Conservation (phyloP, 768 basidiomycete species). For the Lactarius indigo region DNA sequence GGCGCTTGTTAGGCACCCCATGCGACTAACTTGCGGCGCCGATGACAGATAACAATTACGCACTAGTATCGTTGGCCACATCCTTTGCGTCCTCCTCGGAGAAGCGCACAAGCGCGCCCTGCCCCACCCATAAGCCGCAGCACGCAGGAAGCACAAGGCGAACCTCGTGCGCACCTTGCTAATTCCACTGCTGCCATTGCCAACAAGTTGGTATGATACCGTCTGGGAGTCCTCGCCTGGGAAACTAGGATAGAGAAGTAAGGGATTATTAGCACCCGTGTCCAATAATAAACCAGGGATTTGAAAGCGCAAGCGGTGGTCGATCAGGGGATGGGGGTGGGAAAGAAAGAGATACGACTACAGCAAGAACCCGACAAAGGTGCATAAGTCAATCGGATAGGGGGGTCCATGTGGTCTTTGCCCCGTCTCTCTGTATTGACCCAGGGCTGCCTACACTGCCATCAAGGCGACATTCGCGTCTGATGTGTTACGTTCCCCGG, state of each 20-base stretch:
- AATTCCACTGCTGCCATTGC: constrained; percentile 45
- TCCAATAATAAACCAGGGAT: background rate
- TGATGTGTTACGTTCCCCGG: background rate
- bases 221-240: constrained; percentile 48
- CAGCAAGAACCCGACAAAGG: background rate
- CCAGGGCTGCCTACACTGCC: background rate
- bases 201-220: constrained; percentile 60
- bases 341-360: background rate
- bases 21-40: background rate
- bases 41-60: constrained; percentile 27
- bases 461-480: background rate
- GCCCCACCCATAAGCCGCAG: background rate
- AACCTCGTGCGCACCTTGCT: constrained; percentile 46
- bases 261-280: background rate
- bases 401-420: background rate
- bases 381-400: background rate
- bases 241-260: constrained; percentile 16
- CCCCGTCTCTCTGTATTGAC: background rate
- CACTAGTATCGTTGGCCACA: constrained; percentile 45
- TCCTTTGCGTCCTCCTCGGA: constrained; percentile 48
- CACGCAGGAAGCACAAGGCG: background rate
- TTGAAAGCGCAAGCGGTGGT: background rate
- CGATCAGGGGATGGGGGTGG: background rate
- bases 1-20: background rate
- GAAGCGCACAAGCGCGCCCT: constrained; percentile 87